These are phyloP conservation scores for Trapa incisa DNA, from an alignment of 345 rosid species.

Conservation along the genomic window DNA sequence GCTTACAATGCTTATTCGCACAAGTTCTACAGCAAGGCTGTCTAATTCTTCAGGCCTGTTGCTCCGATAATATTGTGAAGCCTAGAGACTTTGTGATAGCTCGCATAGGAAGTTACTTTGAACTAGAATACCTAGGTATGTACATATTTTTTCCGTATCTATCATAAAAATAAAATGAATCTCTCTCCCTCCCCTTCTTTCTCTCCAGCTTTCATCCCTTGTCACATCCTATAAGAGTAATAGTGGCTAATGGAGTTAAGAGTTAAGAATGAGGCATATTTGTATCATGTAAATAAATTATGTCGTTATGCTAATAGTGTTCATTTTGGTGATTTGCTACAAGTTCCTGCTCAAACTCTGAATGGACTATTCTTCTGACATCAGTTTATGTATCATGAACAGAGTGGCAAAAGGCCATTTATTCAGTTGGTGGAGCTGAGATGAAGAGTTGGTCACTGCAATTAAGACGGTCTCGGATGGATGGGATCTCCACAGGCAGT, in stretches of 20 bases:
- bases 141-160: slow-evolving; percentile 6
- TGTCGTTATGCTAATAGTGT: not conserved
- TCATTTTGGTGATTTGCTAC: not conserved
- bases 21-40: slow-evolving; percentile 99
- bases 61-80: slow-evolving; percentile 65
- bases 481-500: slow-evolving; percentile 56
- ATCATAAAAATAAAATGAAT: not conserved
- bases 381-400: slow-evolving; percentile 18
- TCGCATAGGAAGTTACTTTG: slow-evolving; percentile 86
- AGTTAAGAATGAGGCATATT: no score
- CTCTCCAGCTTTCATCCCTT: not conserved
- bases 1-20: slow-evolving; percentile 87
- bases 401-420: slow-evolving; percentile 99
- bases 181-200: not conserved
- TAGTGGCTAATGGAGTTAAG: no score
- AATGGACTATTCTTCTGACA: not conserved
- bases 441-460: slow-evolving; percentile 91
- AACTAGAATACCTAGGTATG: slow-evolving; percentile 92
- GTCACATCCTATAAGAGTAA: no score
- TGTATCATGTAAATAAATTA: not conserved
- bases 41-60: slow-evolving; percentile 85
- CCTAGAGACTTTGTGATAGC: slow-evolving; percentile 86
- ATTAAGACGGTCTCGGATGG: slow-evolving; percentile 72
- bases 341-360: not conserved
- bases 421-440: slow-evolving; percentile 84